Evolutionary conservation across 2,329 filamentous ascomycete species (phyloP), one percentile per base, ranked within the genome.

Genomic region (Monilinia polystroma): DNA sequence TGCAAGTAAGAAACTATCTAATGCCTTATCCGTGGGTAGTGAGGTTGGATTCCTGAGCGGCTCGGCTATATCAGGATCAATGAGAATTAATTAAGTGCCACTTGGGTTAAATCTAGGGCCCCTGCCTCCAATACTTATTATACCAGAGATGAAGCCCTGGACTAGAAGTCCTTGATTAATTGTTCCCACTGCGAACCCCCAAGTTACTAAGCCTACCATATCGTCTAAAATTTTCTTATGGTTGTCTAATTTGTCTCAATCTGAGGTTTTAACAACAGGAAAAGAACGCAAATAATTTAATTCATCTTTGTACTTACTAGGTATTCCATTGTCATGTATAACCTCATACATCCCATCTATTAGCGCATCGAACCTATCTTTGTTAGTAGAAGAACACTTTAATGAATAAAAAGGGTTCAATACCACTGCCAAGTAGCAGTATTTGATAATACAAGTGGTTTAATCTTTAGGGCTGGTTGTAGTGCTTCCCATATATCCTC

Each of bases 401-500:
- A 23, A 59, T 49, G 12, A 32, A 11, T 49, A 18, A 16, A 23
- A 11, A 4, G 2, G 18, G 20, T 23, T 47, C n/a, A 10, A 12
- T 59, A 59, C 56, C 56, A 59, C 26, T 59, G 41, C 26, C 26
- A 59, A 32, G 56, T 47, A 32, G 11, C 5, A 32, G 43, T 1
- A 3, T 49, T 49, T 3, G 29, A 49, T 4, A 60, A 23, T 32
- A 49, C 26, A 8, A 60, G 29, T 12, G 43, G 23, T 2, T 20
- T 20, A 60, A 59, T 47, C 11, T 47, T 59, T 20, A 59, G 11
- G 11, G 41, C 56, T 14, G 56, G 18, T 16, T 59, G 56, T 35
- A 59, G 2, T 47, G 41, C 56, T 26, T 59, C 56, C 41, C 56
- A 59, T 47, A 47, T 59, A 23, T 59, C 41, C 6, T 59, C 41